Evolutionary conservation across 2,329 filamentous ascomycete species (phyloP), one percentile per base, ranked within the genome.

Genomic region (Cucurbitaria berberidis): DNA sequence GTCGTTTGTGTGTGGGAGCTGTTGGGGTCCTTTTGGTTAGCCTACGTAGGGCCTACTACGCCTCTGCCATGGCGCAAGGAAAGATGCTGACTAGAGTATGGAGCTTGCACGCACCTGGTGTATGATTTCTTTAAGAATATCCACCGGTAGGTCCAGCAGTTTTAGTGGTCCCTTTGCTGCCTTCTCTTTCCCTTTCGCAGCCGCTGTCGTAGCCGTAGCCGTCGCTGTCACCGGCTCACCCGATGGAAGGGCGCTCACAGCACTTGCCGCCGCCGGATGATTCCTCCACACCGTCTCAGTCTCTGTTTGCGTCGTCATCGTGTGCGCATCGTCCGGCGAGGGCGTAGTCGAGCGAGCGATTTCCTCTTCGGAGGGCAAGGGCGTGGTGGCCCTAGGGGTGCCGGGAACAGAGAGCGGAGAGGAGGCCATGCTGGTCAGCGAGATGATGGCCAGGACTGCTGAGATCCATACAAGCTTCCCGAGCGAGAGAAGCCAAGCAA

Each of bases 1-100:
- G 72, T 95, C 90, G 72, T 92, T 93, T 5, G 89, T 91, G 69
- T 92, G 87, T 3, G 87, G 90, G 48, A 93, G 83, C 89, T 91
- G 67, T 46, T 45, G 52, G 32, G 48, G 40, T 36, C 16, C 16
- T 16, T 24, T 29, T 27, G 48, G 62, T 67, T 48, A 70, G 62
- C 51, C 26, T 45, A 15, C 6, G 15, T 34, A n/a, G n/a, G n/a
- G n/a, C n/a, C n/a, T n/a, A n/a, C n/a, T n/a, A n/a, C n/a, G n/a
- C 42, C 29, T 18, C 22, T 13, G 11, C 21, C 29, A 8, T 29
- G 21, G 36, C 26, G 35, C 35, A 39, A 9, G 15, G 19, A 24
- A 5, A 30, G 24, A 10, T 29, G 40, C 24, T n/a, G 3, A 16
- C n/a, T 42, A n/a, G n/a, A n/a, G 13, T 16, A 10, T 42, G 2